These are phyloP conservation scores for Ochetophila trinervis DNA, from an alignment of 306 rosid genomes.

Conservation along the genomic window DNA sequence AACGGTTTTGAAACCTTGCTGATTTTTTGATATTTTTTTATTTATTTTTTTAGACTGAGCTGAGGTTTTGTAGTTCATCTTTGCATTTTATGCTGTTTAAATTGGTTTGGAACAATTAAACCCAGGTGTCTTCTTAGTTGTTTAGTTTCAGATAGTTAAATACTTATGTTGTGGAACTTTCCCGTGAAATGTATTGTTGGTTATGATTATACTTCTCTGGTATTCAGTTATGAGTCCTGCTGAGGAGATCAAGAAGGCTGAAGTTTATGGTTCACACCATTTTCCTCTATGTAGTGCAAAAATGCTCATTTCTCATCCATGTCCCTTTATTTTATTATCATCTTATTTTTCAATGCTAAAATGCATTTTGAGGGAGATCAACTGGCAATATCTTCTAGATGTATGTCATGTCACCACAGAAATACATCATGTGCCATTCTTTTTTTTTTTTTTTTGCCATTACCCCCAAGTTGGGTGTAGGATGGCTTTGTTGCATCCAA, in stretches of 20 bases:
- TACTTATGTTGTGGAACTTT: background rate
- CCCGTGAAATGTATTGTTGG: background rate
- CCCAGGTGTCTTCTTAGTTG: background rate
- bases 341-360: background rate
- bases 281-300: background rate
- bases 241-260: background rate
- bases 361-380: background rate
- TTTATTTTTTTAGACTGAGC: conserved; percentile 13
- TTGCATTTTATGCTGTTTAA: background rate
- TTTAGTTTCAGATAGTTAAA: background rate
- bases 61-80: conserved; percentile 16
- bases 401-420: background rate
- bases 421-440: no score
- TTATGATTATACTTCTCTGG: background rate
- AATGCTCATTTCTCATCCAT: background rate
- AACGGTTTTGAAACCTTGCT: conserved; percentile 12
- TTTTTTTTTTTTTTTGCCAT: background rate
- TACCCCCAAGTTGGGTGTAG: conserved; percentile 6
- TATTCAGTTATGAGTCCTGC: background rate
- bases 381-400: background rate
- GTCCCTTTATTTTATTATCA: background rate
- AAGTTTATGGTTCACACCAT: background rate
- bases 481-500: conserved; percentile 9
- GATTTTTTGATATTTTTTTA: conserved; percentile 18
- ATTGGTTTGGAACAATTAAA: conserved; percentile 1